Evolutionary conservation across 108 stramenopile species (phyloP).

Genomic region (Fistulifera solaris): DNA sequence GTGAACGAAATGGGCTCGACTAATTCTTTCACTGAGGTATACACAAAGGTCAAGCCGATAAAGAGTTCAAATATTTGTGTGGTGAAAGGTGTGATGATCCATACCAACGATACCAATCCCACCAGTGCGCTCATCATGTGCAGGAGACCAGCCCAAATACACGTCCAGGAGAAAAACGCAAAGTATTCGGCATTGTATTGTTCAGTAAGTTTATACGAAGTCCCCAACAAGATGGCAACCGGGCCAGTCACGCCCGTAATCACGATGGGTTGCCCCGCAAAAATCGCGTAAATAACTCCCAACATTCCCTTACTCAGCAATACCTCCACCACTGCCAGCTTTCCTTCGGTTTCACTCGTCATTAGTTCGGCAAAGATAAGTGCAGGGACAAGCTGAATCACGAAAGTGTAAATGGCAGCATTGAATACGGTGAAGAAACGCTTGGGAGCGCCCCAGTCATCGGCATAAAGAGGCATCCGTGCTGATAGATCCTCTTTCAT

Average conservation of each 20-base stretch:
- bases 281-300: slow-evolving; percentile 47
- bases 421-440: slow-evolving; percentile 23
- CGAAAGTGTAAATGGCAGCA: slow-evolving; percentile 39
- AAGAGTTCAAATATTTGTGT: slow-evolving; percentile 58
- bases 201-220: slow-evolving; percentile 33
- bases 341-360: slow-evolving; percentile 26
- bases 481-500: slow-evolving; percentile 29
- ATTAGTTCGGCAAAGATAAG: slow-evolving; percentile 49
- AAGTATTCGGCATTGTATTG: slow-evolving; percentile 41
- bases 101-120: slow-evolving; percentile 31
- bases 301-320: slow-evolving; percentile 35
- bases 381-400: slow-evolving; percentile 46
- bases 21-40: slow-evolving; percentile 24
- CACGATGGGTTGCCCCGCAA: slow-evolving; percentile 57
- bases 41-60: slow-evolving; percentile 42
- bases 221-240: slow-evolving; percentile 39
- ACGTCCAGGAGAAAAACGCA: slow-evolving; percentile 53
- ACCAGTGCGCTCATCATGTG: slow-evolving; percentile 30
- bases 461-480: slow-evolving; percentile 26
- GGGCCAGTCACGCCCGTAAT: slow-evolving; percentile 60
- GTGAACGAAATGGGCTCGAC: slow-evolving; percentile 14
- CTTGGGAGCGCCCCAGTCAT: slow-evolving; percentile 34
- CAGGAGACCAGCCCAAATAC: slow-evolving; percentile 34
- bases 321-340: slow-evolving; percentile 28
- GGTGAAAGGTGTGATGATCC: slow-evolving; percentile 48